Evolutionary conservation across 1,284 basidiomycete genomes (phyloP).

Genomic region (Boletellus sp.): DNA sequence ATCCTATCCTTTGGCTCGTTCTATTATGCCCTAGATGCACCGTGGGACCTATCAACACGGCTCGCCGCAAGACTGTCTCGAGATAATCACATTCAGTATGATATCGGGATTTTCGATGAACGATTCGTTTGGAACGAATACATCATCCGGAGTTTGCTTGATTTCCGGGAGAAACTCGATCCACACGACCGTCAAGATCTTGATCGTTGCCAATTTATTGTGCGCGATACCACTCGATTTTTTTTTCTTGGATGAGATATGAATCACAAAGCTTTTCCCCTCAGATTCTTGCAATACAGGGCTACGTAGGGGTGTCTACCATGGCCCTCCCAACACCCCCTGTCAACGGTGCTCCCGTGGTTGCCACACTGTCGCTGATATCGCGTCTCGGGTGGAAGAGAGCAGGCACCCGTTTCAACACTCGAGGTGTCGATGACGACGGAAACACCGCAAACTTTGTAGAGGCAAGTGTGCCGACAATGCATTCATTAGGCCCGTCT

Average conservation of each 20-base stretch:
- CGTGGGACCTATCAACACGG: conserved; percentile 88
- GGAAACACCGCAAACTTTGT: conserved; percentile 98
- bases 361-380: conserved; percentile 76
- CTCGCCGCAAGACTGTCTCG: conserved; percentile 65
- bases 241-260: conserved; percentile 21
- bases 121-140: conserved; percentile 89
- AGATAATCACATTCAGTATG: conserved; percentile 44
- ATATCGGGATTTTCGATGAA: conserved; percentile 70
- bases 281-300: conserved; percentile 89
- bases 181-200: conserved; percentile 63
- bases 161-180: conserved; percentile 77
- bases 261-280: conserved; percentile 8
- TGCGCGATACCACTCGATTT: conserved; percentile 41
- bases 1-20: conserved; percentile 91
- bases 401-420: conserved; percentile 96
- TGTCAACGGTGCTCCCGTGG: conserved; percentile 59
- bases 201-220: conserved; percentile 78
- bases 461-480: conserved; percentile 54
- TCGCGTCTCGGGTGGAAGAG: conserved; percentile 91
- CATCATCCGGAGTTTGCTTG: conserved; percentile 74
- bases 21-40: conserved; percentile 81
- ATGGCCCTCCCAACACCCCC: conserved; percentile 72
- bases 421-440: conserved; percentile 96
- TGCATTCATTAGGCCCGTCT: conserved; percentile 1
- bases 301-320: conserved; percentile 76